Base-by-base conservation (phyloP, 306 rosid species). In the Medicago truncatula region DNA sequence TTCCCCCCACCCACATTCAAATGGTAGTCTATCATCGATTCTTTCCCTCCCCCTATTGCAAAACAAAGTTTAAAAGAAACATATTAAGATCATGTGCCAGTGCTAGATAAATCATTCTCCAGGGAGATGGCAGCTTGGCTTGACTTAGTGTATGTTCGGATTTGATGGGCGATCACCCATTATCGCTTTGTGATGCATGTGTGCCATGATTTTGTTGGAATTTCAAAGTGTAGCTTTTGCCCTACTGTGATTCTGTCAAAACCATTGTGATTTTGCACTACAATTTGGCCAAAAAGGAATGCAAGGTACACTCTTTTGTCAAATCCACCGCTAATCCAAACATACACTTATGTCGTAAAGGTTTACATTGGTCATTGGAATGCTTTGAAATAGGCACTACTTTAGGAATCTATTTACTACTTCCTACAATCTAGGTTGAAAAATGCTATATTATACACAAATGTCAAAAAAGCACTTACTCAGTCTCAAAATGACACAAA, bases 401-500 rank as follows among this genome's bases (percentile, higher is more conserved):
- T 38, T 4, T 52, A 63, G 5, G 20, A 44, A 61, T 17, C 31
- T 47, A 16, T 47, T 34, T 7, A n/a, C 47, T 12, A 46, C 36
- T 44, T 60, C 18, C 20, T 46, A 3, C 15, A 16, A 52, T 47
- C 34, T 44, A 58, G 31, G 59, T 4, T 46, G 2, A 46, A 46
- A 46, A 46, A 46, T 5, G 52, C 52, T 46, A 46, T 46, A n/a
- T 46, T 12, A 50, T 15, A 50, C 38, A 71, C 36, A 73, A 43
- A 39, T 58, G 46, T 41, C 62, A 28, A 13, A 75, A 54, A 49
- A 38, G 31, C 14, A 18, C 18, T 36, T 15, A 18, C 12, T 34
- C 58, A 62, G 34, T 56, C 75, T 73, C 64, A 50, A 67, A 79
- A 59, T 40, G 34, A 69, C 46, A 75, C 67, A 47, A 46, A 59